phyloP scores from a whole-genome alignment of 208 protist genomes.

The Leishmania martiniquensis region DNA sequence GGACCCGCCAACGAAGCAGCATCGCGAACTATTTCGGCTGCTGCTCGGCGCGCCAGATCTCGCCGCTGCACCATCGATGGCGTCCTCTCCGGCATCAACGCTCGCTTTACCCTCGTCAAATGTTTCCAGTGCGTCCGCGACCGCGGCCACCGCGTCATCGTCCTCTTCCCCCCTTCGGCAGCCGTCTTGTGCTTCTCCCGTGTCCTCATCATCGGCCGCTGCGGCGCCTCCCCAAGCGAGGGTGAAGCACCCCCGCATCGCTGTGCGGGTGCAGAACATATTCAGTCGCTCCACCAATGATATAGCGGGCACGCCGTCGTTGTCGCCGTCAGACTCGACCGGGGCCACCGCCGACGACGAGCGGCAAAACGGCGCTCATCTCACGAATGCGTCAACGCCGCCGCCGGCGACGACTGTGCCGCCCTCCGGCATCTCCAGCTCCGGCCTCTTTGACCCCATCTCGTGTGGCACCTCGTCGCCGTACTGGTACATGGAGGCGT shows the following conservation, averaged over 20 bases:
- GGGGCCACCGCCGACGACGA: not conserved
- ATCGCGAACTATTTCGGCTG: conserved; percentile 83
- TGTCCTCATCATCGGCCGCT: not conserved
- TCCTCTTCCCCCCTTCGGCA: not conserved
- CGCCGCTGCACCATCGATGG: not conserved
- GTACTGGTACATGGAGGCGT: conserved; percentile 72
- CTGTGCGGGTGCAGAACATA: conserved; percentile 2
- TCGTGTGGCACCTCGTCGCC: conserved; percentile 22
- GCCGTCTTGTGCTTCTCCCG: not conserved
- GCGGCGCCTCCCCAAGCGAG: not conserved
- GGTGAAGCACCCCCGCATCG: not conserved
- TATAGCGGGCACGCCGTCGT: not conserved
- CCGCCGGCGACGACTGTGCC: not conserved
- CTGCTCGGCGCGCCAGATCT: conserved; percentile 60
- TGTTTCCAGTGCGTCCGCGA: not conserved
- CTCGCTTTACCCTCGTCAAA: not conserved
- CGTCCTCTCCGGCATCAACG: not conserved
- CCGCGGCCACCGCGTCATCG: not conserved
- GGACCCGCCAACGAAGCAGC: conserved; percentile 86
- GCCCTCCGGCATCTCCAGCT: not conserved
- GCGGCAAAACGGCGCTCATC: not conserved
- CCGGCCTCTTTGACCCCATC: not conserved
- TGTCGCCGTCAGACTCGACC: not conserved
- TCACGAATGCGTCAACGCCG: not conserved
- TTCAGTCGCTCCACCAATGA: not conserved